These are phyloP conservation scores for Cucurbita ficifolia DNA, from an alignment of 306 rosid genomes.

Conservation along the genomic window DNA sequence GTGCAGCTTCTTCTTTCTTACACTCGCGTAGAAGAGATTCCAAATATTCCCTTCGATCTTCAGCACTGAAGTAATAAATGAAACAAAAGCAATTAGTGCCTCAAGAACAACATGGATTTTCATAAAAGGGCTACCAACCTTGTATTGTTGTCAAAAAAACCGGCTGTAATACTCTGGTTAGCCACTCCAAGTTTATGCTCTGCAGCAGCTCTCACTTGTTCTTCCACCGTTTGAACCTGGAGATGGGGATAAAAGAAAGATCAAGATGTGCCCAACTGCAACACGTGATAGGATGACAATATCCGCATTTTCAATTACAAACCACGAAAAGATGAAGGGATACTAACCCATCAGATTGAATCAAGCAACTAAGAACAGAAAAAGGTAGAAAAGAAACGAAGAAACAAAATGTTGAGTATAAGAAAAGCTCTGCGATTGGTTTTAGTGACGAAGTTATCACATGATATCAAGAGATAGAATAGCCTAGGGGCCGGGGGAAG, in stretches of 20 bases:
- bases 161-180: conserved; percentile 98
- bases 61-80: conserved; percentile 55
- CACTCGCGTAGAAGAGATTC: conserved; percentile 90
- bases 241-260: not conserved
- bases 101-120: conserved; percentile 2
- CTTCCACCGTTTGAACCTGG: conserved; percentile 99
- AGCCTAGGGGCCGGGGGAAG: not conserved
- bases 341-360: not conserved
- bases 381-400: not conserved
- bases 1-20: conserved; percentile 98
- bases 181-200: conserved; percentile 99
- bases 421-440: not conserved
- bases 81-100: conserved; percentile 10
- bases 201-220: conserved; percentile 99
- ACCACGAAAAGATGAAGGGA: not conserved
- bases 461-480: not conserved
- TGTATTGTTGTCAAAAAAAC: conserved; percentile 96
- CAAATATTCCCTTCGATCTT: conserved; percentile 95
- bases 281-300: not conserved
- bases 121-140: conserved; percentile 36
- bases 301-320: not conserved
- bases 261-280: not conserved
- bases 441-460: not conserved
- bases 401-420: not conserved
- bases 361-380: not conserved